A percentile compares a stretch with the other conserved stretches of the same genome.
These are phyloP conservation scores for Eutypa lata DNA, from an alignment of 2,329 filamentous ascomycete species.

Conservation along the genomic window DNA sequence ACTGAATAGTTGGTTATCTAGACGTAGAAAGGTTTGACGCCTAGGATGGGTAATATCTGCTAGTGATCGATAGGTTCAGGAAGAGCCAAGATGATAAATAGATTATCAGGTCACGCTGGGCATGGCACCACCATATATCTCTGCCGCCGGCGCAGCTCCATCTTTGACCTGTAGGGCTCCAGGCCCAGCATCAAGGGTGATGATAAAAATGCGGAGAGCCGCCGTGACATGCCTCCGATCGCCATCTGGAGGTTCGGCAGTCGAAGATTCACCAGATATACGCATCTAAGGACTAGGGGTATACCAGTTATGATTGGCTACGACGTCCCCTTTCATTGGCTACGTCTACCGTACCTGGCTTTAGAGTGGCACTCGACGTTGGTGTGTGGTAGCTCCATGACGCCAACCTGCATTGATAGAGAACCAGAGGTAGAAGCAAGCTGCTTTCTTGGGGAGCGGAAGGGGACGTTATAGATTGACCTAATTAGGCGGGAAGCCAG, in stretches of 20 bases:
- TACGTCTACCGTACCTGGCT: not conserved
- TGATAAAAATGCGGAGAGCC: not conserved
- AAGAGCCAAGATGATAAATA: not conserved
- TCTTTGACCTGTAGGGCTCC: not conserved
- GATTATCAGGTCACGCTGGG: not conserved
- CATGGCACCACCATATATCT: not conserved
- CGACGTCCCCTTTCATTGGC: not conserved
- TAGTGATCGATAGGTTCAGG: not conserved
- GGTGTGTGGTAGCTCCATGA: not conserved
- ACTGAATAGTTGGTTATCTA: not conserved
- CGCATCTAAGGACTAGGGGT: not conserved
- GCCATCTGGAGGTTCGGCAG: not conserved
- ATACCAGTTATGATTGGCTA: not conserved
- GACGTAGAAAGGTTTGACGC: not conserved
- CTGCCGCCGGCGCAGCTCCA: not conserved
- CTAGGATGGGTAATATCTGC: not conserved
- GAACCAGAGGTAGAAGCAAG: not conserved
- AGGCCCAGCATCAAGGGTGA: not conserved
- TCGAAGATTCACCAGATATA: not conserved
- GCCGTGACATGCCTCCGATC: not conserved
- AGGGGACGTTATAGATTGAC: not conserved
- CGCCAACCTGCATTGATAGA: not conserved
- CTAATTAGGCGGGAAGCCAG: constrained; percentile 1
- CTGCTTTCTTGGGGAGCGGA: not conserved
- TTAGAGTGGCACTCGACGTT: not conserved